phyloP scores from a whole-genome alignment of 2,329 filamentous ascomycete species.

The Pseudogymnoascus sp. region DNA sequence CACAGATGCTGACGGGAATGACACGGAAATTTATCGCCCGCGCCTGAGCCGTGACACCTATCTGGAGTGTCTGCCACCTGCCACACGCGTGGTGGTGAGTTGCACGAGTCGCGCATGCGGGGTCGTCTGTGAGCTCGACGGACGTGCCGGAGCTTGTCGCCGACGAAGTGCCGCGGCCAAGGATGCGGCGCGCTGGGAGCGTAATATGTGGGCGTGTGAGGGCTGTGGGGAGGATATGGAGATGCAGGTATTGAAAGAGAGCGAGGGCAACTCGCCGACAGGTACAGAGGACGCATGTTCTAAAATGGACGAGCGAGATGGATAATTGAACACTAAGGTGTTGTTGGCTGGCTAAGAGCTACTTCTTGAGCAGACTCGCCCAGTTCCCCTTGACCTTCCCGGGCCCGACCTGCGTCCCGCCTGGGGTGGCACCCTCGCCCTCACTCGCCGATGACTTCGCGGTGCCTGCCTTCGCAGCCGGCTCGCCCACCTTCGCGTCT shows the following conservation, averaged over 20 bases:
- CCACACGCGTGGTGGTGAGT: background rate
- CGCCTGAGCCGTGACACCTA: background rate
- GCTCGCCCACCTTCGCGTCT: background rate
- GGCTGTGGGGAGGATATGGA: background rate
- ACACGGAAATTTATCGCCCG: background rate
- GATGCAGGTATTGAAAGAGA: background rate
- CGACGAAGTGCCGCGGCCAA: background rate
- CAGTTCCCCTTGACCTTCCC: background rate
- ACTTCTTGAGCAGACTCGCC: conserved; percentile 5
- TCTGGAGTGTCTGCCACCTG: background rate
- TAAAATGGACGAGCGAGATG: background rate
- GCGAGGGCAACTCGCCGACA: background rate
- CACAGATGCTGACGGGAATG: background rate
- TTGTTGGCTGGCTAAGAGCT: background rate
- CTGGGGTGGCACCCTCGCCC: background rate
- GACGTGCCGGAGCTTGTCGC: background rate
- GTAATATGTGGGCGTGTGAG: background rate
- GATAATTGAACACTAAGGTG: background rate
- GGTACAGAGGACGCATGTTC: background rate
- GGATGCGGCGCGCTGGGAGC: background rate
- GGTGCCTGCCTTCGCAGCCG: background rate
- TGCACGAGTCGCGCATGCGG: background rate
- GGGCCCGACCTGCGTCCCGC: background rate
- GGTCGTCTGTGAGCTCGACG: background rate
- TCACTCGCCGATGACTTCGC: background rate